Evolutionary conservation across 371 early-diverging fungal genomes (phyloP), one percentile per base, ranked within the genome.

Genomic region (Syncephalastrum monosporum): DNA sequence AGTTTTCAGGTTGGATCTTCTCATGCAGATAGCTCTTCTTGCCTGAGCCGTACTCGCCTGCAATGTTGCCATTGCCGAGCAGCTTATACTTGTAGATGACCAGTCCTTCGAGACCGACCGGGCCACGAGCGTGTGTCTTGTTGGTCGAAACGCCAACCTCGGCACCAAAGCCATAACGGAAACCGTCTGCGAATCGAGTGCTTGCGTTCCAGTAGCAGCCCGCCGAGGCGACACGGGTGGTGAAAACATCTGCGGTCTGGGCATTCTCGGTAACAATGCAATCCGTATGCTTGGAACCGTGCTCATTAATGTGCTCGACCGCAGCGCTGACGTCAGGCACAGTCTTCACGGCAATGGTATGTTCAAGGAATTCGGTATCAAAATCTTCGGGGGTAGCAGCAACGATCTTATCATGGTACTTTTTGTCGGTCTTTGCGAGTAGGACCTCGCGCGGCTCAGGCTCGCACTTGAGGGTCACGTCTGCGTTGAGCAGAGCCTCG

Each of bases 121-220:
- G 98, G 1, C 98, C 98, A 57, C 98, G 86, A 10, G 97, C 96
- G 71, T 98, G 98, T 0, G 96, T 97, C 81, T 97, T 97, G 85
- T 96, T 98, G 42, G 98, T 98, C 60, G 91, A 91, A 12, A 91
- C 95, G 38, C 97, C 97, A 47, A 98, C 93, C 77, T 97, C 98
- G 1, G 96, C 92, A 38, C 98, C 97, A 73, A 97, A 97, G 6
- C 96, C 96, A 71, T 95, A 98, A 47, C 98, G 84, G 87, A 97
- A 98, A 4, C 98, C 98, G 71, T 98, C 98, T 23, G 98, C 95
- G 73, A 98, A 97, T 19, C 98, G 82, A 16, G 96, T 96, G 61
- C 88, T 88, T 2, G 96, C 96, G 67, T 98, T 98, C 94, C 94
- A 95, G 73, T 90, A 98, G 42, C 94, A 95, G 16, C 97, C 97